Percentiles rank a stretch among this genome's conserved stretches.
Conservation (phyloP, 345 rosid species). For the Erodium maritimum region DNA sequence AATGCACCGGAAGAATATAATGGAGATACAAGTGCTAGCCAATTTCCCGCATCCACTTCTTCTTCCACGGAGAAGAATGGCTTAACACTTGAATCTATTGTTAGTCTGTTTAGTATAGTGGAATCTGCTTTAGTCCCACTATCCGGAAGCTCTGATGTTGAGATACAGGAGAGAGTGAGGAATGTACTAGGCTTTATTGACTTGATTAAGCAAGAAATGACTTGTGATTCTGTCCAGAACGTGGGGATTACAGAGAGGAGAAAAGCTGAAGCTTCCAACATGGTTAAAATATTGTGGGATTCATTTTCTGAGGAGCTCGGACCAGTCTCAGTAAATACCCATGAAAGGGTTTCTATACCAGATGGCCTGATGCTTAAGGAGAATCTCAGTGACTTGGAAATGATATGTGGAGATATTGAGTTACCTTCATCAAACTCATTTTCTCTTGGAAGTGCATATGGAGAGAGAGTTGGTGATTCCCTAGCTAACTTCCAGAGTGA, state of each 20-base stretch:
- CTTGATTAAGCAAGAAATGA: constrained; percentile 37
- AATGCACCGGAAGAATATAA: constrained; percentile 20
- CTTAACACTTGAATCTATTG: constrained; percentile 36
- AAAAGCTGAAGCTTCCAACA: constrained; percentile 27
- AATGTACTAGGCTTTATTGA: constrained; percentile 61
- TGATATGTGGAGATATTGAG: constrained; percentile 34
- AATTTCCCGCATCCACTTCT: constrained; percentile 16
- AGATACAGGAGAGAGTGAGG: constrained; percentile 67
- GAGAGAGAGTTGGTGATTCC: constrained; percentile 31
- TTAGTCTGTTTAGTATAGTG: constrained; percentile 36
- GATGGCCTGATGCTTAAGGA: constrained; percentile 57
- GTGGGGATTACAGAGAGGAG: constrained; percentile 14
- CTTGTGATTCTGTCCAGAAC: constrained; percentile 8
- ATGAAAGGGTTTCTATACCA: constrained; percentile 50
- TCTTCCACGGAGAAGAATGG: constrained; percentile 15
- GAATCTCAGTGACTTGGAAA: constrained; percentile 58
- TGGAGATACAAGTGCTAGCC: constrained; percentile 9
- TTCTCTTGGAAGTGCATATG: constrained; percentile 25
- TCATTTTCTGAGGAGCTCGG: constrained; percentile 67
- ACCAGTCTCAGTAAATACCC: constrained; percentile 59
- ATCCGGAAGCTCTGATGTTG: constrained; percentile 51
- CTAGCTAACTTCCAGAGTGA: constrained; percentile 23
- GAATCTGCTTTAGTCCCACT: constrained; percentile 46
- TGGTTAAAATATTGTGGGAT: constrained; percentile 38
- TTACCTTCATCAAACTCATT: constrained; percentile 32